Base-by-base conservation (phyloP, 306 rosid genomes). In the Cajanus cajan region DNA sequence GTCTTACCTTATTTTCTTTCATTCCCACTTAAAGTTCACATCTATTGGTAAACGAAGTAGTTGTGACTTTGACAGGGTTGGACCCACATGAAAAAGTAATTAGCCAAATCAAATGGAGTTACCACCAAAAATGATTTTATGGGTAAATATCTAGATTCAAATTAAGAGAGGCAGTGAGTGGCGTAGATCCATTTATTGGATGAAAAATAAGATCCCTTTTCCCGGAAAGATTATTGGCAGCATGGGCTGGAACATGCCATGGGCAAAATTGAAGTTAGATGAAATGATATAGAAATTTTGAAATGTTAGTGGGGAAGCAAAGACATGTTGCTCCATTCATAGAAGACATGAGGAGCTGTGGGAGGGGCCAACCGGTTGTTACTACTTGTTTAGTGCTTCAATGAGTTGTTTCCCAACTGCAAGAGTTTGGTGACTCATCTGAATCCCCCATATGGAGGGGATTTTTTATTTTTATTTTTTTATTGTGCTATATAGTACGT, bases 321-420 rank as follows among this genome's bases (percentile, higher is more conserved):
- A 77, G 82, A 73, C 74, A 82, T 48, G 43, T 76, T 88, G 87
- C 82, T 85, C 55, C 80, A 84, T 78, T 48, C 45, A 71, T 34
- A 80, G 71, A 85, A 83, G 91, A 86, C 92, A 90, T 43, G 40
- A 74, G 79, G 71, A 82, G 87, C 68, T 78, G 88, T 70, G 86
- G 85, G 84, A 78, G 76, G 90, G 88, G 66, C 89, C 90, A 71
- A 16, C 74, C 74, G 79, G 68, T 82, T 82, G 84, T 76, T 80
- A 57, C 73, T 78, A 37, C 36, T 76, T 47, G 74, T 75, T 61
- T 78, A 86, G 86, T 87, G 91, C 87, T 88, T 76, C 58, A 89
- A 89, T 89, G 96, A 91, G 93, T 91, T 88, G 96, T 91, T 91
- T 91, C 90, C 90, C 93, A 85, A 79, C 85, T 79, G 77, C 86